Conservation (phyloP, 2,329 filamentous ascomycete genomes). For the Exophiala lecanii-corni region DNA sequence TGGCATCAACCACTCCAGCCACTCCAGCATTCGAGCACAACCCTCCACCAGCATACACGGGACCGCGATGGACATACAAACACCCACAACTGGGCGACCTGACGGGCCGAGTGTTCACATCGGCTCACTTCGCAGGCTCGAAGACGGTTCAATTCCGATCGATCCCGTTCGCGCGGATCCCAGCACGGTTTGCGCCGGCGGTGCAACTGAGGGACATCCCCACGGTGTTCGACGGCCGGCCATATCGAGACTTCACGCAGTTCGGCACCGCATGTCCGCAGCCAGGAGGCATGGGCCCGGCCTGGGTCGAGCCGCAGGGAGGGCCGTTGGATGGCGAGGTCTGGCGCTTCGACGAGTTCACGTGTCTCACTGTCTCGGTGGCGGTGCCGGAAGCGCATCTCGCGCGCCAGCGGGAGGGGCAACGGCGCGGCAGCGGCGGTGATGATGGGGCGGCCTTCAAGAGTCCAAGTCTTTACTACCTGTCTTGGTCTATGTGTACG, state of each 20-base stretch:
- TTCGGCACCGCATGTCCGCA: constrained; percentile 14
- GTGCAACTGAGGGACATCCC: constrained; percentile 6
- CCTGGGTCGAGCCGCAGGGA: constrained; percentile 9
- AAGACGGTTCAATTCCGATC: constrained; percentile 13
- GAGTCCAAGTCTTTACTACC: too few relatives aligned
- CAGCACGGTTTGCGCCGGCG: constrained; percentile 12
- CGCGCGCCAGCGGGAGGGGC: background rate
- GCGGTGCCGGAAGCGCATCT: constrained; percentile 12
- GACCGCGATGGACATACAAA: constrained; percentile 4
- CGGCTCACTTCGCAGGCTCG: constrained; percentile 1
- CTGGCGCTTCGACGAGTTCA: constrained; percentile 6
- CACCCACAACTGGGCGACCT: constrained; percentile 12
- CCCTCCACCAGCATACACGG: constrained; percentile 5
- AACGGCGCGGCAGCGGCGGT: too few relatives aligned
- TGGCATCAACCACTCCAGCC: too few relatives aligned
- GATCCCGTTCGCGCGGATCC: constrained; percentile 10
- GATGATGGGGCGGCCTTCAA: too few relatives aligned
- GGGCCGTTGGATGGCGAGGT: constrained; percentile 9
- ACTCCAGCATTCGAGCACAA: too few relatives aligned
- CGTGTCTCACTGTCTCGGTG: constrained; percentile 12
- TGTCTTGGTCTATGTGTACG: constrained; percentile 18
- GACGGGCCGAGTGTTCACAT: constrained; percentile 8
- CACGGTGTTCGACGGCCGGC: constrained; percentile 7
- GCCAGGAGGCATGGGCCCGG: constrained; percentile 4
- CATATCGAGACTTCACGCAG: constrained; percentile 14